phyloP scores from a whole-genome alignment of 1,284 basidiomycete genomes.

The Microbotryum saponariae region DNA sequence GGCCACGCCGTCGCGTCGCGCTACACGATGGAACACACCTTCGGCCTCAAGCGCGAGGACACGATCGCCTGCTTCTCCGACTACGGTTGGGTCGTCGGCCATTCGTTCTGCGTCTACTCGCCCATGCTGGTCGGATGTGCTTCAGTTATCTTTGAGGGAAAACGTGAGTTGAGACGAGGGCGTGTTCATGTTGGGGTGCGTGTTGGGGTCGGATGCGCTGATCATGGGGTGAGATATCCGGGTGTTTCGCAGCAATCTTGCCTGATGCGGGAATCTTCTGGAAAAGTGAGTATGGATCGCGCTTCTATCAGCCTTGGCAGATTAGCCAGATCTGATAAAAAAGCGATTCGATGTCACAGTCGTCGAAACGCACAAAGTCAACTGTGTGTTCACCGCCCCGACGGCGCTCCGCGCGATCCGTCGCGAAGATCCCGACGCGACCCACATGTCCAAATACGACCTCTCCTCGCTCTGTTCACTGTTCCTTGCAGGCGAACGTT shows the following conservation, averaged over 20 bases:
- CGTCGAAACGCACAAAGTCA: constrained; percentile 12
- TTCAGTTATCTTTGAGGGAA: constrained; percentile 38
- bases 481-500: constrained; percentile 38
- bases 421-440: constrained; percentile 34
- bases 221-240: background rate
- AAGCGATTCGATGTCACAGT: constrained; percentile 11
- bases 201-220: background rate
- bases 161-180: constrained; percentile 12
- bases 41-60: constrained; percentile 33
- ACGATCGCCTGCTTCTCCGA: constrained; percentile 31
- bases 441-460: constrained; percentile 34
- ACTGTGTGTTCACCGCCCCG: constrained; percentile 20
- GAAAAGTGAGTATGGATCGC: constrained; percentile 18
- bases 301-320: background rate
- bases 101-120: constrained; percentile 34
- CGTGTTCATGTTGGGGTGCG: too few species aligned
- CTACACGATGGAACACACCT: constrained; percentile 37
- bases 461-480: constrained; percentile 33
- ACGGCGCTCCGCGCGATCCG: constrained; percentile 37
- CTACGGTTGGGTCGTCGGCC: constrained; percentile 31
- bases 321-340: too few species aligned
- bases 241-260: constrained; percentile 24
- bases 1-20: constrained; percentile 36
- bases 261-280: constrained; percentile 39
- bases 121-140: constrained; percentile 36